Evolutionary conservation across 257 asterid genomes (phyloP).

Genomic region (Ophiorrhiza pumila): DNA sequence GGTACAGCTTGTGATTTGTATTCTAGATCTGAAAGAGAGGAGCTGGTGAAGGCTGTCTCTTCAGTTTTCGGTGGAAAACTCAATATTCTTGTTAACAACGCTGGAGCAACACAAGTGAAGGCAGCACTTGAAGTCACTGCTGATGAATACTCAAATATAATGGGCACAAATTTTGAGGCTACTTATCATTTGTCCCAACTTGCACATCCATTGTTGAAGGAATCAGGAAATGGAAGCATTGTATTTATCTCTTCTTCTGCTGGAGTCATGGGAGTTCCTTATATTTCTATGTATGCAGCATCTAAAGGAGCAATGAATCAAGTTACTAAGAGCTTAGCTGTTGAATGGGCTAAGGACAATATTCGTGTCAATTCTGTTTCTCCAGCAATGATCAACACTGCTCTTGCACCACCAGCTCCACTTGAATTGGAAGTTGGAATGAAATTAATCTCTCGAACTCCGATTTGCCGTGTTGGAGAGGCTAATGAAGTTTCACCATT

Average conservation of each 20-base stretch:
- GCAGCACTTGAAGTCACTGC: conserved; percentile 30
- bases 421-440: neutral
- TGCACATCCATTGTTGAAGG: conserved; percentile 44
- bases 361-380: conserved; percentile 10
- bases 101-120: conserved; percentile 32
- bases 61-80: conserved; percentile 12
- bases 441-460: neutral
- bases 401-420: conserved; percentile 1
- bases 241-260: too few species aligned
- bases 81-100: conserved; percentile 34
- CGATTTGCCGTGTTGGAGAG: conserved; percentile 7
- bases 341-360: conserved; percentile 20
- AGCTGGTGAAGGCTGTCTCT: conserved; percentile 9
- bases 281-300: conserved; percentile 30
- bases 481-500: conserved; percentile 13
- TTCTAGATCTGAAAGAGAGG: conserved; percentile 1
- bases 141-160: conserved; percentile 35
- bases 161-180: conserved; percentile 47
- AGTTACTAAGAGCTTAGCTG: conserved; percentile 17
- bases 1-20: conserved; percentile 15
- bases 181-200: conserved; percentile 41
- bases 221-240: too few species aligned
- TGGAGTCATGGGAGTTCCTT: conserved; percentile 32
- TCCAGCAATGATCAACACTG: conserved; percentile 13
- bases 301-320: conserved; percentile 31